Conservation (phyloP, 129 eudicot genomes). For the Pseudognaphalium luteoalbum region DNA sequence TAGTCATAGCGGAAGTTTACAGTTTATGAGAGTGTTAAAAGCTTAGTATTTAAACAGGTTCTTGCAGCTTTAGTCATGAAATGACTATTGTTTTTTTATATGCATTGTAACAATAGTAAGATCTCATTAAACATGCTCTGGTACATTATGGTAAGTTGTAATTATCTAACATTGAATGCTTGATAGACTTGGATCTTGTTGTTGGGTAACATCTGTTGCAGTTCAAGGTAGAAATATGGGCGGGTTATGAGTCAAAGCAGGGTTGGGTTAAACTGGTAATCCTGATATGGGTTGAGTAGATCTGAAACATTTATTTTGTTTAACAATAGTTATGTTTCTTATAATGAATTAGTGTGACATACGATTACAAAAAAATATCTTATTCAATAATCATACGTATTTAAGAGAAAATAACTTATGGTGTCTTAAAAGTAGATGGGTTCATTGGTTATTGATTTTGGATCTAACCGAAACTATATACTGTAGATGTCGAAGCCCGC, state of each 20-base stretch:
- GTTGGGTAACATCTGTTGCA: not conserved
- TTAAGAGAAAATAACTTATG: too few species aligned
- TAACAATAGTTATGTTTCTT: not conserved
- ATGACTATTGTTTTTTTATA: not conserved
- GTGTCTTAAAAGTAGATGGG: too few species aligned
- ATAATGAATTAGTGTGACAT: not conserved
- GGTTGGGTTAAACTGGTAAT: not conserved
- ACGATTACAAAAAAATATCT: too few species aligned
- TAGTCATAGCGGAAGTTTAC: conserved; percentile 9
- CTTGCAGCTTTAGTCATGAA: not conserved
- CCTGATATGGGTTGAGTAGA: not conserved
- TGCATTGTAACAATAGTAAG: not conserved
- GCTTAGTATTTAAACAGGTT: not conserved
- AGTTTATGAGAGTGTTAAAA: not conserved
- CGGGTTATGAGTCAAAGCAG: not conserved
- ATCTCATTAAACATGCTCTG: not conserved
- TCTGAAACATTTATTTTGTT: not conserved
- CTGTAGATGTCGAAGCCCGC: too few species aligned
- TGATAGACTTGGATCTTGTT: conserved; percentile 2
- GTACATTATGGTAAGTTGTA: conserved; percentile 8
- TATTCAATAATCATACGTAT: too few species aligned
- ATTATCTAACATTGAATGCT: not conserved
- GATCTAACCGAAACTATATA: too few species aligned
- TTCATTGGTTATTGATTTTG: too few species aligned
- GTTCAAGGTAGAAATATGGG: not conserved